Conservation (phyloP, 306 rosid species). For the Vigna unguiculata region DNA sequence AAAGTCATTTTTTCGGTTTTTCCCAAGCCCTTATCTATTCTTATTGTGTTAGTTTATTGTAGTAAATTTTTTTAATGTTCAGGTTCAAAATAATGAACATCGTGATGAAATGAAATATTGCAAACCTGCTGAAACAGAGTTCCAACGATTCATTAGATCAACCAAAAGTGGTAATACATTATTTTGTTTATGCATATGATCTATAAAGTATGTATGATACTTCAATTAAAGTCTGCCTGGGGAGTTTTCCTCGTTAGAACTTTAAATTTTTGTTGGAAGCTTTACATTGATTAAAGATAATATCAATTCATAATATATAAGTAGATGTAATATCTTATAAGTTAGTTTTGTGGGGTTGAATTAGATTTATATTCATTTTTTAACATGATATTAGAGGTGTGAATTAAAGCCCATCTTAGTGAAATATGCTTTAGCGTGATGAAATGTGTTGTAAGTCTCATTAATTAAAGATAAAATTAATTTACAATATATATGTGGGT, state of each 20-base stretch:
- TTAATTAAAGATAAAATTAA: no score
- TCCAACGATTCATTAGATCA: conserved; percentile 66
- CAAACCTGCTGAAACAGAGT: conserved; percentile 57
- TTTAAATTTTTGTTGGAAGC: no score
- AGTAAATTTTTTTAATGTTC: neutral
- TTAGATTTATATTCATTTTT: no score
- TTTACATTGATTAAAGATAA: no score
- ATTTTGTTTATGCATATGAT: neutral
- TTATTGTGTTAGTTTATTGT: neutral
- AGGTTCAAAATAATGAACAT: conserved; percentile 66
- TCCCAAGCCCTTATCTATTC: neutral
- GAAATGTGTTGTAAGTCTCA: no score
- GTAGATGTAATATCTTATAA: no score
- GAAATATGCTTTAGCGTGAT: no score
- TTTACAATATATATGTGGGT: no score
- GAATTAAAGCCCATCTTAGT: no score
- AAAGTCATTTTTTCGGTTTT: neutral
- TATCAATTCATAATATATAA: no score
- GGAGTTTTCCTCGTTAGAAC: neutral
- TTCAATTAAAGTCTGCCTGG: neutral
- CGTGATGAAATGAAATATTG: conserved; percentile 61
- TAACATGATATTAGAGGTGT: no score
- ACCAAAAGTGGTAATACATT: conserved; percentile 55
- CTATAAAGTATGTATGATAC: neutral
- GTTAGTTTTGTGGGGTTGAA: no score